Base-by-base conservation (phyloP, 768 basidiomycete genomes). In the Mycena olivaceomarginata region DNA sequence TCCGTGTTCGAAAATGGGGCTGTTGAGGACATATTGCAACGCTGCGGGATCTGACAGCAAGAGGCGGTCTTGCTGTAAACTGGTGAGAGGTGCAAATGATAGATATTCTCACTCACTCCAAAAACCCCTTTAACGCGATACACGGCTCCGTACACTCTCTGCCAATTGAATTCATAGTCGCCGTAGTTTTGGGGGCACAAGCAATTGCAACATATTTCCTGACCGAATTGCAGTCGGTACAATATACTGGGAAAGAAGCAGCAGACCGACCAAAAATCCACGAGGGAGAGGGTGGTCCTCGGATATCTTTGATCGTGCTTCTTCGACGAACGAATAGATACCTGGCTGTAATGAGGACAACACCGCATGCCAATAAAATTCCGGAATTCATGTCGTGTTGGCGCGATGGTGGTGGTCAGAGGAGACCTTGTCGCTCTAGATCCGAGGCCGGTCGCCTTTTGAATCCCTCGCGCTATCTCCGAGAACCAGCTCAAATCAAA, bases 111-210 rank as follows among this genome's bases (percentile, higher is more conserved):
- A 60, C 72, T 15, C 2, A 74, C 72, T 8, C 73, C 73, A 25
- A 74, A 68, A 63, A 66, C 68, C 2, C 73, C 66, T 45, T 68
- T 67, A 11, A 74, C 3, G 0, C 43, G 43, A 20, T 74, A 74
- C 12, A 68, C 31, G 3, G 66, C 10, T 4, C 73, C 73, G n/a
- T 46, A 74, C 15, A 20, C 5, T 13, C 63, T 68, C 59, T 22
- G 67, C 73, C 66, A 74, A 10, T n/a, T 12, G 53, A 74, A 74
- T 68, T 74, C 73, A 40, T 74, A 22, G 5, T 60, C 67, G 22
- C 73, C 73, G 37, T 74, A 74, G 7, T 20, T 20, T 22, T 5
- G 37, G n/a, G 7, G 73, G 25, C 10, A 74, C 56, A 43, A 68
- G 4, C 20, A 74, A 51, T 43, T 74, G 45, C 13, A 46, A 57